Evolutionary conservation across 1,284 basidiomycete species (phyloP), one percentile per base, ranked within the genome.

Genomic region (Cryptococcus sp.): DNA sequence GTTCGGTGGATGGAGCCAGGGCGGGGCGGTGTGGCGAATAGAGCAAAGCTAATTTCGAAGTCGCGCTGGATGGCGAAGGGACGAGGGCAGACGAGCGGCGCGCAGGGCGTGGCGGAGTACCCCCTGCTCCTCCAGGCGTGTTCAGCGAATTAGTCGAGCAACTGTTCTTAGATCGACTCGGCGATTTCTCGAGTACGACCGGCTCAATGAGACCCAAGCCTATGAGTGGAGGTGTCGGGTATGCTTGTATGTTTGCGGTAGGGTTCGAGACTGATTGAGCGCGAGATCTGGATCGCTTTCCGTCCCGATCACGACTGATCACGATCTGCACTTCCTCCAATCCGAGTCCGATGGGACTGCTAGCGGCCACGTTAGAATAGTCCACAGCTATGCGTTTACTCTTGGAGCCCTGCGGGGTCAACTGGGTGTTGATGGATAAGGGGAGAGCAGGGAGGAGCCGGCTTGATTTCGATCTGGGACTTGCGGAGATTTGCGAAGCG

Each of bases 401-500:
- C 23, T 40, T 55, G 2, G 19, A 42, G 25, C 39, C 46, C 27
- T 27, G 45, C 19, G 50, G 50, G 49, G 25, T 39, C 25, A 50
- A 16, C 39, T 51, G 25, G 27, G 51, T 59, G 35, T 54, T 47
- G 40, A 57, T 58, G 5, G 57, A 50, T 4, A 68, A 52, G n/a
- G 61, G 60, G 10, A 68, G 47, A 25, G 64, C 64, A 17, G 66
- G 66, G 16, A 68, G 56, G 11, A 65, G 56, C 47, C 63, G 38
- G 17, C 47, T 52, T 25, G 61, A 55, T 23, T 35, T 47, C 1
- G 60, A 53, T 22, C 27, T 43, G 10, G 59, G 50, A 22, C 47
- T 27, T 1, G 49, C 43, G 23, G 58, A 39, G 20, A 50, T 47
- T 23, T 55, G 62, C 27, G 30, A 35, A 39, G 57, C 19, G 57